These are phyloP conservation scores for Taxillus chinensis DNA, from an alignment of 164 flowering plant genomes.

Conservation along the genomic window DNA sequence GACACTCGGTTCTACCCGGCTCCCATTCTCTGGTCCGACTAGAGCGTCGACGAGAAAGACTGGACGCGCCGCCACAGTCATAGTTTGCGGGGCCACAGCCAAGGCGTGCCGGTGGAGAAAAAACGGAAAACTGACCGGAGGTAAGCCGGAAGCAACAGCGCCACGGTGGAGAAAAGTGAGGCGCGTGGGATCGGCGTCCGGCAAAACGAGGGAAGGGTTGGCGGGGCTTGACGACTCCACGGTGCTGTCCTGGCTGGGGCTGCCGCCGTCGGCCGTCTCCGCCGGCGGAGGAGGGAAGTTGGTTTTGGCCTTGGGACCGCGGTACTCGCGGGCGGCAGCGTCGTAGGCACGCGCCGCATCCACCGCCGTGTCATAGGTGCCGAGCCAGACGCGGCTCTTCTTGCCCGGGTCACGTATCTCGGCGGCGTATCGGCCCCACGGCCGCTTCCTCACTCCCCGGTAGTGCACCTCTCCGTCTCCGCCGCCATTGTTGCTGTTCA, in stretches of 20 bases:
- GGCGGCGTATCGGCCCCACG: slow-evolving; percentile 53
- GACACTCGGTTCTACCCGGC: background rate
- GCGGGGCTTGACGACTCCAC: slow-evolving; percentile 24
- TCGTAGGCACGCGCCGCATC: slow-evolving; percentile 36
- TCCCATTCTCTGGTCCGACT: slow-evolving; percentile 7
- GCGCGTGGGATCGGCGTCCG: slow-evolving; percentile 24
- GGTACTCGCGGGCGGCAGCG: slow-evolving; percentile 8
- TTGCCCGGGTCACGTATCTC: slow-evolving; percentile 41
- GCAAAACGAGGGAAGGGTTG: slow-evolving; percentile 1
- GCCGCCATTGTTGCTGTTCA: background rate
- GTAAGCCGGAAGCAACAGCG: background rate
- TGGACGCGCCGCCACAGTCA: slow-evolving; percentile 11
- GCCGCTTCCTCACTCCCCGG: slow-evolving; percentile 44
- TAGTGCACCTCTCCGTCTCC: slow-evolving; percentile 22
- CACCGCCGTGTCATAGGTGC: slow-evolving; percentile 48
- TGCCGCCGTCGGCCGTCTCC: slow-evolving; percentile 2
- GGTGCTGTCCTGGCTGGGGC: slow-evolving; percentile 35
- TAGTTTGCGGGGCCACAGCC: background rate
- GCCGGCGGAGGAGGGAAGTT: too few species aligned
- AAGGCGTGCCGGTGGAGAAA: slow-evolving; percentile 10
- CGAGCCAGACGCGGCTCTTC: slow-evolving; percentile 47
- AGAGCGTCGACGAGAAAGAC: slow-evolving; percentile 11
- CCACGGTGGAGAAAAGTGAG: slow-evolving; percentile 6
- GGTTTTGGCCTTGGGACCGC: background rate
- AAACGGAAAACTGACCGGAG: slow-evolving; percentile 8